A percentile compares a stretch with the other conserved stretches of the same genome.
Evolutionary conservation across 108 stramenopile species (phyloP).

Genomic region (Licmophora abbreviata): DNA sequence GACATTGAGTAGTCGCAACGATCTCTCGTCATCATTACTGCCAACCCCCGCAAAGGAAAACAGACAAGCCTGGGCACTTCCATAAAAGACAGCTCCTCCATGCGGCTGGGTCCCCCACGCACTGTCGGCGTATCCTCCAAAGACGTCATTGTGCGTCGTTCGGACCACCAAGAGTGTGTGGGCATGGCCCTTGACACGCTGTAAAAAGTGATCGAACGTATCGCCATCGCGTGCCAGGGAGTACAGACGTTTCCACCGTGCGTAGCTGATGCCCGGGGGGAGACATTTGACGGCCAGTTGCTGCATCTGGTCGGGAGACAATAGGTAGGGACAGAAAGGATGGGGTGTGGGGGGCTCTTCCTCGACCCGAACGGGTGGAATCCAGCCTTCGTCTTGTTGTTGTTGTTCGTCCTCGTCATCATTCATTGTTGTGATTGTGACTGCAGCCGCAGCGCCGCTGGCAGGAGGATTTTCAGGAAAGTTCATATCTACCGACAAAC

Average conservation of each 20-base stretch:
- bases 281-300: conserved; percentile 28
- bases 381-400: too few species aligned
- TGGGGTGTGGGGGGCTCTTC: too few species aligned
- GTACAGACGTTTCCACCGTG: conserved; percentile 75
- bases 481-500: too few species aligned
- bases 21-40: neutral
- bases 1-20: conserved; percentile 19
- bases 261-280: conserved; percentile 56
- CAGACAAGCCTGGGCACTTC: conserved; percentile 59
- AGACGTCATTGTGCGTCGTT: conserved; percentile 50
- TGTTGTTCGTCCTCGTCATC: too few species aligned
- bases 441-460: too few species aligned
- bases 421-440: too few species aligned
- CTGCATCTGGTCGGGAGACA: conserved; percentile 31
- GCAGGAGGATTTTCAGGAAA: too few species aligned
- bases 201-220: conserved; percentile 73
- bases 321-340: conserved; percentile 6
- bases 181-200: conserved; percentile 32
- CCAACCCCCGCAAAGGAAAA: conserved; percentile 17
- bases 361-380: too few species aligned
- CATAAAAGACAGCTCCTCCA: conserved; percentile 53
- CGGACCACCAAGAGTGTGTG: conserved; percentile 65
- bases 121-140: conserved; percentile 80
- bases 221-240: conserved; percentile 76
- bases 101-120: conserved; percentile 54